phyloP scores from a whole-genome alignment of 2,329 filamentous ascomycete species.

The Trichoderma guizhouense region DNA sequence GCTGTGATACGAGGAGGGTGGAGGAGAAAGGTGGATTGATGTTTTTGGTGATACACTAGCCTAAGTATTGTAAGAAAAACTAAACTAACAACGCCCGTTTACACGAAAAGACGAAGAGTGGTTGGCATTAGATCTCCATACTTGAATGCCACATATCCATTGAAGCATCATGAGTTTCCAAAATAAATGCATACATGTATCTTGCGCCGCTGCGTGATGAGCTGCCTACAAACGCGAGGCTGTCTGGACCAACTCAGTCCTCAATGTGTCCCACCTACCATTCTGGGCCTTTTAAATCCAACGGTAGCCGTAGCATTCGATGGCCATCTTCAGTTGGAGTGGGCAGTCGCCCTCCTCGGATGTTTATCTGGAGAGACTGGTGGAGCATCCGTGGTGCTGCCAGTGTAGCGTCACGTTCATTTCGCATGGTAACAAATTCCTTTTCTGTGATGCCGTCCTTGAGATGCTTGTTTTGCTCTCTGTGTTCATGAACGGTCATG shows the following conservation, averaged over 20 bases:
- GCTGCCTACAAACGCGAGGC: background rate
- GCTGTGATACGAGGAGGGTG: background rate
- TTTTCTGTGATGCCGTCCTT: slow-evolving; percentile 39
- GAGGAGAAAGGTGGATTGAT: background rate
- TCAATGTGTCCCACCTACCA: background rate
- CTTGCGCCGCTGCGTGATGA: background rate
- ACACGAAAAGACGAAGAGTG: background rate
- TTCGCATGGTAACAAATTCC: slow-evolving; percentile 44
- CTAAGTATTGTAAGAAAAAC: background rate
- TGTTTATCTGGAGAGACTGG: slow-evolving; percentile 51
- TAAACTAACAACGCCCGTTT: background rate
- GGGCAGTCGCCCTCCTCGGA: slow-evolving; percentile 47
- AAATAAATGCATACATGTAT: too few species aligned
- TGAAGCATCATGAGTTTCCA: background rate
- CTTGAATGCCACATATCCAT: background rate
- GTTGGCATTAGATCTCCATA: background rate
- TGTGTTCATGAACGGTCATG: slow-evolving; percentile 46
- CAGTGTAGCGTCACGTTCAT: slow-evolving; percentile 42
- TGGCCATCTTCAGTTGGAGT: slow-evolving; percentile 27
- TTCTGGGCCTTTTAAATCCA: slow-evolving; percentile 25
- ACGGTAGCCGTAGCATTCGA: slow-evolving; percentile 37
- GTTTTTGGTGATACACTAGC: background rate
- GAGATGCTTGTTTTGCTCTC: slow-evolving; percentile 47
- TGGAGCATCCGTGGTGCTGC: slow-evolving; percentile 47
- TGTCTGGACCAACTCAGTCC: background rate